A percentile compares a stretch with the other conserved stretches of the same genome.
phyloP scores from a whole-genome alignment of 768 basidiomycete genomes.

The Rhizopogon vulgaris region DNA sequence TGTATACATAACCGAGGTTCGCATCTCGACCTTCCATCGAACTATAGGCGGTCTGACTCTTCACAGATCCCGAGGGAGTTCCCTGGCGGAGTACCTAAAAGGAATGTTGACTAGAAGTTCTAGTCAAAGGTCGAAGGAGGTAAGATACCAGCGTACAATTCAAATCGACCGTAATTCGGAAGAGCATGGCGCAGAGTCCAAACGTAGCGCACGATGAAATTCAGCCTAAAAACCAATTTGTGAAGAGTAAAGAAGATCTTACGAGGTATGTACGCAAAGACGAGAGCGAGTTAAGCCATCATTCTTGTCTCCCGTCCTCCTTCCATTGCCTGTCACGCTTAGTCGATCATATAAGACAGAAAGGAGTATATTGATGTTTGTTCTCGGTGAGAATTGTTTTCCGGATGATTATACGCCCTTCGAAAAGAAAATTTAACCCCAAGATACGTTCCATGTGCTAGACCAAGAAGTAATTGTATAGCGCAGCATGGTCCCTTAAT shows the following conservation, averaged over 20 bases:
- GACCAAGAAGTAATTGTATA: slow-evolving; percentile 19
- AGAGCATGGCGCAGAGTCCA: neutral
- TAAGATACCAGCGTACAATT: neutral
- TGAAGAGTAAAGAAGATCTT: neutral
- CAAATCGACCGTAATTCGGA: neutral
- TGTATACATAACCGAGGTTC: neutral
- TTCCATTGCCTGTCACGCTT: slow-evolving; percentile 29
- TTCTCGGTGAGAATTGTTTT: slow-evolving; percentile 14
- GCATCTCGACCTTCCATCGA: neutral
- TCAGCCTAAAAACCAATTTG: neutral
- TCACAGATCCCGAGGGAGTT: neutral
- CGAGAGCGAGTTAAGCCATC: neutral
- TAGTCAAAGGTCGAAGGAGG: neutral
- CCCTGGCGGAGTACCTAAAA: neutral
- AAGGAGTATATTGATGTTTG: slow-evolving; percentile 16
- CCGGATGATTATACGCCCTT: slow-evolving; percentile 23
- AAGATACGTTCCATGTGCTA: slow-evolving; percentile 16
- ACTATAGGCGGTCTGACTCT: neutral
- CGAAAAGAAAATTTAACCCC: slow-evolving; percentile 14
- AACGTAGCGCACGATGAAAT: neutral
- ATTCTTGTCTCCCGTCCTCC: slow-evolving; percentile 2
- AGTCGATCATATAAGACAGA: slow-evolving; percentile 19
- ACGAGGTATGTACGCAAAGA: neutral
- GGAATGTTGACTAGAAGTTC: neutral
- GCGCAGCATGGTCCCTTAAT: slow-evolving; percentile 25